A percentile compares a stretch with the other conserved stretches of the same genome.
Evolutionary conservation across 2,329 filamentous ascomycete species (phyloP).

Genomic region (Fusarium sp.): DNA sequence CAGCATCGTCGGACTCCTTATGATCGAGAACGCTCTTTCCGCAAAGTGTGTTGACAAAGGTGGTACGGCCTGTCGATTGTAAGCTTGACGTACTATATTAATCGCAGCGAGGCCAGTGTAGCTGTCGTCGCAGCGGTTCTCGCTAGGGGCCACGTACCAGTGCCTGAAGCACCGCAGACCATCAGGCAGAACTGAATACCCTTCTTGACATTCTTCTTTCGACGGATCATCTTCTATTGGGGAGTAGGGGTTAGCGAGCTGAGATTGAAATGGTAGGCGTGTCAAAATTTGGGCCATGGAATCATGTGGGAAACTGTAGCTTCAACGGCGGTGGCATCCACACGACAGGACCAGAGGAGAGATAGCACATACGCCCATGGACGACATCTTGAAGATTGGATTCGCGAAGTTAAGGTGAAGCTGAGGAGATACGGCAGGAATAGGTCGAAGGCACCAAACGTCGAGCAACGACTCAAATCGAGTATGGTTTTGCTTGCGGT

Average conservation of each 20-base stretch:
- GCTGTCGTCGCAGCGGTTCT: slow-evolving; percentile 24
- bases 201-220: slow-evolving; percentile 99
- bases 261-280: slow-evolving; percentile 23
- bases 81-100: slow-evolving; percentile 31
- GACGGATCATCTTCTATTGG: slow-evolving; percentile 89
- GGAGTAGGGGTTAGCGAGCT: slow-evolving; percentile 43
- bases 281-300: slow-evolving; percentile 15
- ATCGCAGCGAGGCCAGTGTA: slow-evolving; percentile 14
- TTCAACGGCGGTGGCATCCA: slow-evolving; percentile 34
- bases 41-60: slow-evolving; percentile 99
- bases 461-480: slow-evolving; percentile 40
- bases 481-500: slow-evolving; percentile 44
- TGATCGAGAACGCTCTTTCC: slow-evolving; percentile 89
- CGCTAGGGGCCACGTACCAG: slow-evolving; percentile 71
- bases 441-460: slow-evolving; percentile 32
- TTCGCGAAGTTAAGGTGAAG: slow-evolving; percentile 31
- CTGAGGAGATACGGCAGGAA: slow-evolving; percentile 31
- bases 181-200: slow-evolving; percentile 99
- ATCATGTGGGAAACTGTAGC: slow-evolving; percentile 37
- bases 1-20: slow-evolving; percentile 93
- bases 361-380: slow-evolving; percentile 47
- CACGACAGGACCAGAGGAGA: slow-evolving; percentile 13
- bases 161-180: slow-evolving; percentile 99
- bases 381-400: slow-evolving; percentile 46
- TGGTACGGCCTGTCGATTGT: slow-evolving; percentile 81